Evolutionary conservation across 257 asterid genomes (phyloP).

Genomic region (Fraxinus americana): DNA sequence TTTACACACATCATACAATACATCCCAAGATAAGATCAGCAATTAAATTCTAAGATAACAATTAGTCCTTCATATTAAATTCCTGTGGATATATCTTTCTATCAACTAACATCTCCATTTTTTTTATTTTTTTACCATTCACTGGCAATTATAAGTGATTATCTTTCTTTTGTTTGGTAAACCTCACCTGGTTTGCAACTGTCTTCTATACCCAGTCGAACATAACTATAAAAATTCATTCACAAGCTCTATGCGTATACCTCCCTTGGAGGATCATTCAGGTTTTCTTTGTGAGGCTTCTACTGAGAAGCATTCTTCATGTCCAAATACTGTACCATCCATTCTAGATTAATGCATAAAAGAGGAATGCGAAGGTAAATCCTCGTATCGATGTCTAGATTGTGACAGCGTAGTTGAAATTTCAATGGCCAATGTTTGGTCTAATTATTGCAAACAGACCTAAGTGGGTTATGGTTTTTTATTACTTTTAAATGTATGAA

Average conservation of each 20-base stretch:
- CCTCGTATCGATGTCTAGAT: neutral
- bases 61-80: neutral
- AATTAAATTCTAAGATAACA: neutral
- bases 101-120: neutral
- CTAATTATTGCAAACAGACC: neutral
- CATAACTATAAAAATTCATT: neutral
- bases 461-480: neutral
- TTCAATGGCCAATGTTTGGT: neutral
- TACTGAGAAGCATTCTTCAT: constrained; percentile 8
- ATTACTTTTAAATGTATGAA: constrained; percentile 6
- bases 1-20: too few relatives aligned
- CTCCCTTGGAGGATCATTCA: constrained; percentile 6
- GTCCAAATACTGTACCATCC: constrained; percentile 1
- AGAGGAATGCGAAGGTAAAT: constrained; percentile 15
- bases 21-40: too few relatives aligned
- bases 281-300: constrained; percentile 1
- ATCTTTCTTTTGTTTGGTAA: neutral
- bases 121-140: neutral
- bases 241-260: constrained; percentile 8
- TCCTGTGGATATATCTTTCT: neutral
- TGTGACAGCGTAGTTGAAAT: constrained; percentile 12
- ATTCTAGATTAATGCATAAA: constrained; percentile 6
- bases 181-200: neutral
- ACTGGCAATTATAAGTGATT: neutral
- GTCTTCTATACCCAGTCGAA: neutral